Evolutionary conservation across 176 grass and related monocot genomes (phyloP).

Genomic region (Olyra latifolia): DNA sequence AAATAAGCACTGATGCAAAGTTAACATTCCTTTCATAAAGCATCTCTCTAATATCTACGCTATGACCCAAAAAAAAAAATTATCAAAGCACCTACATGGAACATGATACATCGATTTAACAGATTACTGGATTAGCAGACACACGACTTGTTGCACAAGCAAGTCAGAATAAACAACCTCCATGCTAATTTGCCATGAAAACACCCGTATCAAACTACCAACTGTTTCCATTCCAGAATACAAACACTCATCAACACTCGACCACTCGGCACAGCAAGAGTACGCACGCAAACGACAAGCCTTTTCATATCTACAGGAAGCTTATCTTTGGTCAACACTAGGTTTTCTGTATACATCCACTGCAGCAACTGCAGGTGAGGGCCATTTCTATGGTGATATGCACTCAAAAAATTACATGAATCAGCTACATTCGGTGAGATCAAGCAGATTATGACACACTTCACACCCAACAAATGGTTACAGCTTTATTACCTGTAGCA

Average conservation of each 20-base stretch:
- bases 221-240: conserved; percentile 42
- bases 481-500: conserved; percentile 63
- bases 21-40: no score
- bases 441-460: conserved; percentile 48
- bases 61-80: no score
- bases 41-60: no score
- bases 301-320: conserved; percentile 58
- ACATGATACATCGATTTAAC: no score
- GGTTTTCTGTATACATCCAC: conserved; percentile 57
- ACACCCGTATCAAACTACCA: conserved; percentile 50
- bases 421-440: conserved; percentile 55
- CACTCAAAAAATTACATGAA: conserved; percentile 75
- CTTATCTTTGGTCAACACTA: conserved; percentile 63
- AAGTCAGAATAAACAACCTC: conserved; percentile 9
- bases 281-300: conserved; percentile 47
- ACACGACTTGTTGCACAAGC: not conserved
- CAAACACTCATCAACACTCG: conserved; percentile 43
- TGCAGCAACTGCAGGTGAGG: conserved; percentile 35
- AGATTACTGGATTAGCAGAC: not conserved
- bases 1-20: no score
- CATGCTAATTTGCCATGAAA: conserved; percentile 37
- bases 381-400: conserved; percentile 46
- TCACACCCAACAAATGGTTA: conserved; percentile 58
- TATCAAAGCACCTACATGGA: no score
- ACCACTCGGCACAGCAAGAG: conserved; percentile 25